Evolutionary conservation across 2,329 filamentous ascomycete genomes (phyloP).

Genomic region (Dryadomyces quercus-mongolicae): DNA sequence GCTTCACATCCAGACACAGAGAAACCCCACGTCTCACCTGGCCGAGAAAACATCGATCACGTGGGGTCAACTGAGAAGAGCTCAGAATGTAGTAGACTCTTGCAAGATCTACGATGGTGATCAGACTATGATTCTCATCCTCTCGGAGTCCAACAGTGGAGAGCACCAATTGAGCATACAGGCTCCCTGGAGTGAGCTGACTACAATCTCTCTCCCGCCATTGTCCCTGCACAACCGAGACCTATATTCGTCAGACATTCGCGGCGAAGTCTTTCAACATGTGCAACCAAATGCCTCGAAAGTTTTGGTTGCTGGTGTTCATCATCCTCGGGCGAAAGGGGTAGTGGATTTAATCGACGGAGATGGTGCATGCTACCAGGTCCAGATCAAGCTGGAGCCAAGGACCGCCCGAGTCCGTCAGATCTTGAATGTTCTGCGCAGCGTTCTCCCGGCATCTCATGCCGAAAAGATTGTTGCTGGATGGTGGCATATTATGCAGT

Average conservation of each 20-base stretch:
- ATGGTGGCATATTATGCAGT: slow-evolving; percentile 65
- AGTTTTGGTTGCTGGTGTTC: slow-evolving; percentile 39
- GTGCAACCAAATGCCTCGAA: slow-evolving; percentile 16
- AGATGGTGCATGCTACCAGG: slow-evolving; percentile 49
- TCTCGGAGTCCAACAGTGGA: slow-evolving; percentile 53
- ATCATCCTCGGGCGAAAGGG: slow-evolving; percentile 45
- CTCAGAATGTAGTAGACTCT: slow-evolving; percentile 58
- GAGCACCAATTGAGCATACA: slow-evolving; percentile 58
- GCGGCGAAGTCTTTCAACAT: slow-evolving; percentile 2
- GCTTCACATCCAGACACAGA: slow-evolving; percentile 39
- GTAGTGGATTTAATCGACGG: slow-evolving; percentile 55
- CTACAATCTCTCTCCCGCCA: slow-evolving; percentile 51
- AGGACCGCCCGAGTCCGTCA: slow-evolving; percentile 48
- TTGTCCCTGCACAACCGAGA: slow-evolving; percentile 34
- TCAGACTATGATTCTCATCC: slow-evolving; percentile 55
- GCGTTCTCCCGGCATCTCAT: slow-evolving; percentile 46
- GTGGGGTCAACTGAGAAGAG: slow-evolving; percentile 41
- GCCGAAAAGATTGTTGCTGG: slow-evolving; percentile 51
- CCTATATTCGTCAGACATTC: not conserved
- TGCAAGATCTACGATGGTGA: slow-evolving; percentile 58
- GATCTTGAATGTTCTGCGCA: slow-evolving; percentile 49
- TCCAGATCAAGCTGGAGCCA: slow-evolving; percentile 57
- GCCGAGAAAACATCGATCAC: slow-evolving; percentile 22
- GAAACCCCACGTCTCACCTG: slow-evolving; percentile 10
- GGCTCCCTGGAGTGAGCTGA: slow-evolving; percentile 61